phyloP scores from a whole-genome alignment of 768 basidiomycete species.

The Leccinum pellstonianum region DNA sequence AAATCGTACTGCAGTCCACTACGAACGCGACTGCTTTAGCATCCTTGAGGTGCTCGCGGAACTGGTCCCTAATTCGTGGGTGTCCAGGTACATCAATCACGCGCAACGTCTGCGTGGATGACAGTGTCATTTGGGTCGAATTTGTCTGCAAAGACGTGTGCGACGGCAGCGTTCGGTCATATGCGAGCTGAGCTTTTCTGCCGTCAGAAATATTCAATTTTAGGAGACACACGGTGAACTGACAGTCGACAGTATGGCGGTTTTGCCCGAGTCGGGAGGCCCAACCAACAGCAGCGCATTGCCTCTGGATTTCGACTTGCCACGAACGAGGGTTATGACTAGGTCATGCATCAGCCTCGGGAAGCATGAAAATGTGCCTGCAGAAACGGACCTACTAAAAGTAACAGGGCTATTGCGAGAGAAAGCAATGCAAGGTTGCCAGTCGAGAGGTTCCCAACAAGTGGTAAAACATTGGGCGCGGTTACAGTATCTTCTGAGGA shows the following conservation, averaged over 20 bases:
- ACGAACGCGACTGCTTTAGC: slow-evolving; percentile 74
- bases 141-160: slow-evolving; percentile 81
- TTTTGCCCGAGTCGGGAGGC: slow-evolving; percentile 77
- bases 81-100: slow-evolving; percentile 84
- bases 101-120: slow-evolving; percentile 44
- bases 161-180: slow-evolving; percentile 60
- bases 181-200: slow-evolving; percentile 52
- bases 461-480: slow-evolving; percentile 37
- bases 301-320: slow-evolving; percentile 48
- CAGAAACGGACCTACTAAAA: slow-evolving; percentile 42
- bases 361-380: background rate
- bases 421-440: slow-evolving; percentile 42
- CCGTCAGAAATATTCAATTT: slow-evolving; percentile 7
- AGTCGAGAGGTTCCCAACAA: slow-evolving; percentile 39
- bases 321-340: slow-evolving; percentile 42
- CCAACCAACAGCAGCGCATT: slow-evolving; percentile 75
- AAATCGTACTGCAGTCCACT: slow-evolving; percentile 75
- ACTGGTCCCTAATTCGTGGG: slow-evolving; percentile 73
- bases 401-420: slow-evolving; percentile 41
- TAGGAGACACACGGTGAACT: slow-evolving; percentile 25
- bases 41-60: slow-evolving; percentile 59
- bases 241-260: slow-evolving; percentile 70
- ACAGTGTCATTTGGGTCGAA: slow-evolving; percentile 45
- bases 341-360: slow-evolving; percentile 35
- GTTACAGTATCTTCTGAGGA: slow-evolving; percentile 7